Conservation (phyloP, 2,329 filamentous ascomycete species). For the Sporothrix humicola region DNA sequence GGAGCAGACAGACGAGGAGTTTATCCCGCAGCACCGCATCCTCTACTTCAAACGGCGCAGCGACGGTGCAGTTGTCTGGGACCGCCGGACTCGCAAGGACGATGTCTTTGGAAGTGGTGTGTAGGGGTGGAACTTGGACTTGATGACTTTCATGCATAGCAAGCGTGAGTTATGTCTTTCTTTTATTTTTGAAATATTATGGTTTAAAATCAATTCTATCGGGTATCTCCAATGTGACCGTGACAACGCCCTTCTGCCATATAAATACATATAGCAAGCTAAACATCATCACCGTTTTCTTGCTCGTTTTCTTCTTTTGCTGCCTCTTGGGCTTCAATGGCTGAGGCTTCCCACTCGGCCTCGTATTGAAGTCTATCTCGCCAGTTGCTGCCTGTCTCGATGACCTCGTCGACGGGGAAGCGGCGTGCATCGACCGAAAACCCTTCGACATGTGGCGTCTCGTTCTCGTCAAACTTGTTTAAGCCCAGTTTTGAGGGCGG, state of each 20-base stretch:
- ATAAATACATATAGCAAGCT: too few species aligned
- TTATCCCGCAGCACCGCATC: slow-evolving; percentile 69
- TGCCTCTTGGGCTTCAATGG: background rate
- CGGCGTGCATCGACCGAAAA: slow-evolving; percentile 22
- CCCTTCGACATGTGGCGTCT: slow-evolving; percentile 31
- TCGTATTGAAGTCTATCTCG: slow-evolving; percentile 46
- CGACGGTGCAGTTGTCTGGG: slow-evolving; percentile 61
- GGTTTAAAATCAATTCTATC: background rate
- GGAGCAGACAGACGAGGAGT: slow-evolving; percentile 69
- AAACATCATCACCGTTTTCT: background rate
- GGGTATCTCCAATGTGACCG: too few species aligned
- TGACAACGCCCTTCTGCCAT: too few species aligned
- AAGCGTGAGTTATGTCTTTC: background rate
- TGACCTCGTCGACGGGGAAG: slow-evolving; percentile 46
- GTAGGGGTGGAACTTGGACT: too few species aligned
- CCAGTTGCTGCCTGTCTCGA: slow-evolving; percentile 50
- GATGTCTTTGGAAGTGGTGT: slow-evolving; percentile 60
- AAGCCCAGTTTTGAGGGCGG: slow-evolving; percentile 41
- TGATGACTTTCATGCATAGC: background rate
- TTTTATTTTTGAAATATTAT: background rate
- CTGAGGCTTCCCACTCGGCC: slow-evolving; percentile 52
- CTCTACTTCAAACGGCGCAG: slow-evolving; percentile 63
- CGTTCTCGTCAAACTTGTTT: slow-evolving; percentile 31
- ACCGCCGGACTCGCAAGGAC: slow-evolving; percentile 59
- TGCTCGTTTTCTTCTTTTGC: background rate